Base-by-base conservation (phyloP, 768 basidiomycete genomes). In the Suillus decipiens region DNA sequence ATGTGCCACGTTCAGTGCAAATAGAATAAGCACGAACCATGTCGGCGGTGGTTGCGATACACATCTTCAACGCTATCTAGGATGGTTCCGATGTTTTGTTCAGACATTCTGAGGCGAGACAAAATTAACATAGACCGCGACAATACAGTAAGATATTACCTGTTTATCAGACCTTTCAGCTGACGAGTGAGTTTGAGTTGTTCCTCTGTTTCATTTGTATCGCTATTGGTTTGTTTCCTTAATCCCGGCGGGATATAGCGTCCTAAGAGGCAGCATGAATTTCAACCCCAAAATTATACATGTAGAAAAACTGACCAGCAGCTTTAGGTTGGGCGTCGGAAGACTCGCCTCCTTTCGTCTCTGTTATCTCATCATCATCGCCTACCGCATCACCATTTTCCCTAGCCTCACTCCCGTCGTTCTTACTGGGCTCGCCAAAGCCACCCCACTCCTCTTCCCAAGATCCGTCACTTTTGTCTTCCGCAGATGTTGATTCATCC, bases 221-320 rank as follows among this genome's bases (percentile, higher is more conserved):
- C 69, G 17, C 75, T 75, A 43, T 80, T 80, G 2, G 81, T 77
- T n/a, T 72, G 68, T 45, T 82, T 81, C 37, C 93, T 84, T 2
- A 94, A 76, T 68, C 92, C 87, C 1, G 95, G 94, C 0, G 95
- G 94, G n/a, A 95, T 74, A 71, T 96, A 97, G 31, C 82, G 81
- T 28, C 73, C 83, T 81, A 63, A 41, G 59, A 41, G 50, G 9
- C 43, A 39, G 17, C 5, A 15, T 57, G 10, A 5, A 57, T 2
- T n/a, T 28, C 17, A 57, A 41, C 39, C 3, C 56, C 1, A 41
- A 37, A 41, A 12, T 28, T 9, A 41, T 41, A 17, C 17, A 7
- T 28, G 17, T 7, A 41, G 39, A 10, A 31, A 57, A 57, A 57
- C 56, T 57, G 17, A 57, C 56, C 56, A 19, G 39, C 5, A 57